A percentile compares a stretch with the other conserved stretches of the same genome.
phyloP scores from a whole-genome alignment of 208 protist genomes.

The Leptomonas pyrrhocoris region DNA sequence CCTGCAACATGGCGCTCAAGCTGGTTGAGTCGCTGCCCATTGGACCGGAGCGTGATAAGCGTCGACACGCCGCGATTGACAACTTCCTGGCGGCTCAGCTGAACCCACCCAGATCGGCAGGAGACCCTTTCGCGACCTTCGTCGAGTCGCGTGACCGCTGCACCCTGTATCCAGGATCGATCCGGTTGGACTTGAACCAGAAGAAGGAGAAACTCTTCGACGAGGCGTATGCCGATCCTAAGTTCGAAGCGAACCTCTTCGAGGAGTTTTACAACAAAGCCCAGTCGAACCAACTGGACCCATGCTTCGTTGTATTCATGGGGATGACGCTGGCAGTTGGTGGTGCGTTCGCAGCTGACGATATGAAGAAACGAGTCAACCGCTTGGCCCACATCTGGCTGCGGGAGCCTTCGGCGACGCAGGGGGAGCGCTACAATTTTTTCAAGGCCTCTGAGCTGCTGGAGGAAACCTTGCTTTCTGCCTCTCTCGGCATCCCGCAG shows the following conservation, averaged over 20 bases:
- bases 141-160: not conserved
- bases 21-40: too few species aligned
- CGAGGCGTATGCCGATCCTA: not conserved
- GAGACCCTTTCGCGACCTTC: not conserved
- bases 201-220: not conserved
- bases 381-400: not conserved
- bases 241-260: not conserved
- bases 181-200: not conserved
- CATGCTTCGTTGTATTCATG: not conserved
- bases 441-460: not conserved
- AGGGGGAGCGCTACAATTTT: not conserved
- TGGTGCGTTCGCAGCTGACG: not conserved
- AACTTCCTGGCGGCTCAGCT: not conserved
- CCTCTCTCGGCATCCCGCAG: not conserved
- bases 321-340: conserved; percentile 1
- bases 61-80: too few species aligned
- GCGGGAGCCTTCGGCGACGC: not conserved
- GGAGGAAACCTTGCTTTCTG: not conserved
- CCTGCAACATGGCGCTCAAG: too few species aligned
- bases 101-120: not conserved
- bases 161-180: not conserved
- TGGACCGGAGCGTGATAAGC: too few species aligned
- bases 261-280: not conserved
- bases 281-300: not conserved
- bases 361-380: not conserved